Evolutionary conservation across 768 basidiomycete genomes (phyloP), one percentile per base, ranked within the genome.

Genomic region (Lentinus tigrinus): DNA sequence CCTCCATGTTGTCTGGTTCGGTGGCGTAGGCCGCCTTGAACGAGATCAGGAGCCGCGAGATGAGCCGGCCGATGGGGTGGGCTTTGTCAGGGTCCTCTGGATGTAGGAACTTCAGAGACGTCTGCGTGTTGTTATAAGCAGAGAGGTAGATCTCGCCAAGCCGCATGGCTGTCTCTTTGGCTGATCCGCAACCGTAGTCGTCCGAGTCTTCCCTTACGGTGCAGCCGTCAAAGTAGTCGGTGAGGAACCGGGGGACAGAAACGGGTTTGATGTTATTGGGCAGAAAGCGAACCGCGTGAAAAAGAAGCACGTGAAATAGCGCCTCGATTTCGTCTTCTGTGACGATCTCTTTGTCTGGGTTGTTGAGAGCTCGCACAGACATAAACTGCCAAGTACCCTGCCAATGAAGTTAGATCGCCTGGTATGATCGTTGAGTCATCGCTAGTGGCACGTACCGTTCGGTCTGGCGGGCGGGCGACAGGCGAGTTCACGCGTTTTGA

Each of bases 311-410:
- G 28, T 58, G 57, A 21, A 58, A 47, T n/a, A 58, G 40, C 2
- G 57, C 52, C 21, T 58, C 57, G 14, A 58, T 36, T 38, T 58
- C 57, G 21, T 58, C 57, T 17, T 39, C n/a, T 4, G 53, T 19
- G 11, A 37, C 14, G 38, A 58, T 53, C 3, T n/a, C 7, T 17
- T 34, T 47, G 1, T 11, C 23, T 6, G 37, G 37, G 14, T 52
- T n/a, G 28, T 46, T 38, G 27, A 47, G 44, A 6, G 46, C 46
- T 19, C 26, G 9, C 0, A 27, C 57, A 9, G 57, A 58, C 44
- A 58, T 14, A 23, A 58, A 58, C 38, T 58, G 57, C 51, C 57
- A 57, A 11, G 56, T 57, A 1, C 56, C 56, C 56, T 58, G n/a
- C 6, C 31, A 31, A 31, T 31, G 31, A 31, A 31, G 11, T n/a